Base-by-base conservation (phyloP, 331 rosid species). In the Stylosanthes scabra region DNA sequence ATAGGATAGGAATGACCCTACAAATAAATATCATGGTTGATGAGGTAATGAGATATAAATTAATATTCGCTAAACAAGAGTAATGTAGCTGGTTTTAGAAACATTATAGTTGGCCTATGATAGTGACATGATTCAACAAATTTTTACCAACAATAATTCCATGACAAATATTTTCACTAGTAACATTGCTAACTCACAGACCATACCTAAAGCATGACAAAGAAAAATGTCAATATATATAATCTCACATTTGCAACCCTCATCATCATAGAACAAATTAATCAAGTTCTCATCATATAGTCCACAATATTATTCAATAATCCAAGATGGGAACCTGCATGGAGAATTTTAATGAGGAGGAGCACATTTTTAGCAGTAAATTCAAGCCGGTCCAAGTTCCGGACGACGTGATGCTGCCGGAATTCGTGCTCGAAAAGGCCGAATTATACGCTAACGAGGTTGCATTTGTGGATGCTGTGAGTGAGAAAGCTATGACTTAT, bases 391-490 rank as follows among this genome's bases (percentile, higher is more conserved):
- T 91, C 13, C 84, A 74, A 2, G 76, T 94, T 20, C 99, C 97
- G 0, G 88, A 86, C 12, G 57, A 91, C 12, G 71, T 88, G 45
- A 94, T 96, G 7, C 56, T 94, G 74, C 99, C 97, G 0, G 88
- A 94, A 67, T 94, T 88, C 20, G 96, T 94, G 81, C 97, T 91
- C 46, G 83, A 85, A 63, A 29, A 86, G 27, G 85, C 87, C 0
- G 93, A 94, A 62, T 9, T 68, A 1, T 94, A 85, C 13, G 86
- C 86, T 6, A 84, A 82, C 6, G 89, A 88, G 81, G 93, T 91
- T 27, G 99, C 99, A 6, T 89, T 94, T 41, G 96, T 94, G 82
- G 99, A 91, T 74, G 88, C 84, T 7, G 90, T 82, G 70, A 88
- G 84, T 2, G 92, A 95, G 44, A 94, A 94, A 75, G 63, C 51